These are phyloP conservation scores for Phytopythium mirpurense DNA, from an alignment of 352 stramenopile genomes.

Conservation along the genomic window DNA sequence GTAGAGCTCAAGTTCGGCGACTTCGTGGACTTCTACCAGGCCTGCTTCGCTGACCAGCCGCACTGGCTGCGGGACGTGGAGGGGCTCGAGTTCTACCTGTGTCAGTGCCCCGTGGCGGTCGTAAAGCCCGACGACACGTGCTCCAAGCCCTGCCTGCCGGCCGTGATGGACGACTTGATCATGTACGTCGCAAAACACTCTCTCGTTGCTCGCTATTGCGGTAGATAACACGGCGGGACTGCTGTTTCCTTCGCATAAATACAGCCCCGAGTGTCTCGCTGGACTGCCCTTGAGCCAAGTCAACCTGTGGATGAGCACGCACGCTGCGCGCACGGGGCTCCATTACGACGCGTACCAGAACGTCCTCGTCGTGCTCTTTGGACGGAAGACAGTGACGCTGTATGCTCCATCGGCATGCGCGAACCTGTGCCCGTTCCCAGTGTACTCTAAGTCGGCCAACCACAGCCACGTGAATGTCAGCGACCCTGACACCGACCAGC, in stretches of 20 bases:
- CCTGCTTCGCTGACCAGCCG: slow-evolving; percentile 19
- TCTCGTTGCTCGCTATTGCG: background rate
- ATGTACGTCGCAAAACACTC: slow-evolving; percentile 43
- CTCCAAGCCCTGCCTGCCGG: slow-evolving; percentile 31
- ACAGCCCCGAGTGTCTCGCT: slow-evolving; percentile 38
- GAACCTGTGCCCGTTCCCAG: slow-evolving; percentile 49
- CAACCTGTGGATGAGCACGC: slow-evolving; percentile 82
- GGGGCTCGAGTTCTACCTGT: slow-evolving; percentile 80
- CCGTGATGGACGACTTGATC: slow-evolving; percentile 48
- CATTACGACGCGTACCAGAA: slow-evolving; percentile 86
- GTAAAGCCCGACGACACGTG: slow-evolving; percentile 40
- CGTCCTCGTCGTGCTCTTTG: slow-evolving; percentile 63
- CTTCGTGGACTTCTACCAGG: slow-evolving; percentile 71
- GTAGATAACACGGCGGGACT: too few relatives aligned
- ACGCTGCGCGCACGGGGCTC: slow-evolving; percentile 48
- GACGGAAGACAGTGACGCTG: slow-evolving; percentile 63
- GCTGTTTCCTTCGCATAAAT: background rate
- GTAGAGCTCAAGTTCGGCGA: slow-evolving; percentile 80
- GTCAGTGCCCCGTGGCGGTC: slow-evolving; percentile 72
- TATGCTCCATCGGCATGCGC: slow-evolving; percentile 56
- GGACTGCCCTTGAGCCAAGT: slow-evolving; percentile 52
- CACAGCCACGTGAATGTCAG: slow-evolving; percentile 61
- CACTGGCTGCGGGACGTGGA: slow-evolving; percentile 74
- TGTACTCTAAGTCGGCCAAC: slow-evolving; percentile 74
- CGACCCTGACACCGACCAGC: slow-evolving; percentile 23